Evolutionary conservation across 1,284 basidiomycete genomes (phyloP).

Genomic region (Caloboletus inedulis): DNA sequence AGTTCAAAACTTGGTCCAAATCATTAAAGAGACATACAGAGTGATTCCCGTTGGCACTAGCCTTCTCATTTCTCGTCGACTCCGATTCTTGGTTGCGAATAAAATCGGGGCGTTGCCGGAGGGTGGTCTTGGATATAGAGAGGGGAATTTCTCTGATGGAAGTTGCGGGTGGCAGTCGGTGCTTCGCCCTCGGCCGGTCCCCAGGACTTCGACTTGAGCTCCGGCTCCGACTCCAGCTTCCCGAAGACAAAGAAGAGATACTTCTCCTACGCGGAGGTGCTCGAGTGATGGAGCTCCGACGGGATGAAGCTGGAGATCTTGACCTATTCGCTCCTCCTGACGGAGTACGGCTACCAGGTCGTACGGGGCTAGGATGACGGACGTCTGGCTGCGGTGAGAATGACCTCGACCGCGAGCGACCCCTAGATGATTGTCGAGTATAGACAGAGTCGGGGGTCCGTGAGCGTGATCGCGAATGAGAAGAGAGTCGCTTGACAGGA

Average conservation of each 20-base stretch:
- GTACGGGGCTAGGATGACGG: conserved; percentile 45
- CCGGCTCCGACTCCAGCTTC: conserved; percentile 50
- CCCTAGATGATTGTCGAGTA: conserved; percentile 62
- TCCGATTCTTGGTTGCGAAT: conserved; percentile 25
- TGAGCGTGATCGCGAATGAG: conserved; percentile 53
- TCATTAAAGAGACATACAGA: conserved; percentile 22
- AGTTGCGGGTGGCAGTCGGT: conserved; percentile 57
- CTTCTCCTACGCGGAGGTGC: conserved; percentile 39
- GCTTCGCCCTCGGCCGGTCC: conserved; percentile 51
- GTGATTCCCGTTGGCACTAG: conserved; percentile 35
- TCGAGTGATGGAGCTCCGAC: conserved; percentile 31
- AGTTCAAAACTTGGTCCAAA: conserved; percentile 9
- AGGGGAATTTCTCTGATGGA: conserved; percentile 41
- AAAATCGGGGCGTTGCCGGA: conserved; percentile 26
- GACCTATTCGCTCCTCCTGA: conserved; percentile 24
- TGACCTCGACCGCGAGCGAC: conserved; percentile 61
- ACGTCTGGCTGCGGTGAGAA: conserved; percentile 53
- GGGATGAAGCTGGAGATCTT: conserved; percentile 41
- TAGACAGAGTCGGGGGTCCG: conserved; percentile 62
- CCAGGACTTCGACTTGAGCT: conserved; percentile 53
- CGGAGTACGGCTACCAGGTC: conserved; percentile 36
- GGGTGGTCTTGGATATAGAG: conserved; percentile 32
- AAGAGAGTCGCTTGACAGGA: conserved; percentile 35
- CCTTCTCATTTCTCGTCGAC: conserved; percentile 27
- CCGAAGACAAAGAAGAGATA: conserved; percentile 44